phyloP scores from a whole-genome alignment of 371 early-diverging fungal genomes.

The Ordospora pajunii region DNA sequence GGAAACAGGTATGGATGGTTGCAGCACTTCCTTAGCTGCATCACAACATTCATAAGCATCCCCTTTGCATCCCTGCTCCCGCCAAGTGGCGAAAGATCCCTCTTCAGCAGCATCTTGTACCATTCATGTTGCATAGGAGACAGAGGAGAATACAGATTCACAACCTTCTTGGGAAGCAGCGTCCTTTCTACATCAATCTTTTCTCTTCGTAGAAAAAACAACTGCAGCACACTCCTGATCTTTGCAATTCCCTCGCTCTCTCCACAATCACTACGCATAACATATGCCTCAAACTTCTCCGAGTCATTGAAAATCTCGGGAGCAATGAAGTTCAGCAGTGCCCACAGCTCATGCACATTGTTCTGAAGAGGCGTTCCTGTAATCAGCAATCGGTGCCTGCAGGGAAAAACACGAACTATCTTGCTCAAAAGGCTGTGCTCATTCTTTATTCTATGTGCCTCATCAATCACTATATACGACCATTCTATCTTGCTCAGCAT shows the following conservation, averaged over 20 bases:
- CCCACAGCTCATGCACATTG: slow-evolving; percentile 94
- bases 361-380: slow-evolving; percentile 98
- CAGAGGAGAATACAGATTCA: slow-evolving; percentile 82
- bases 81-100: slow-evolving; percentile 74
- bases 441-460: slow-evolving; percentile 98
- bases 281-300: slow-evolving; percentile 83
- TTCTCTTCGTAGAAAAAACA: slow-evolving; percentile 86
- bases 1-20: slow-evolving; percentile 93
- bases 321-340: slow-evolving; percentile 86
- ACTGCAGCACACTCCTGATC: slow-evolving; percentile 83
- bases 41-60: slow-evolving; percentile 91
- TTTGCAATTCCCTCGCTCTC: slow-evolving; percentile 82
- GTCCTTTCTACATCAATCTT: slow-evolving; percentile 92
- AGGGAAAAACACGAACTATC: slow-evolving; percentile 73
- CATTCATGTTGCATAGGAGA: slow-evolving; percentile 83
- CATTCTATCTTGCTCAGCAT: slow-evolving; percentile 74
- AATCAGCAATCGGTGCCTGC: slow-evolving; percentile 77
- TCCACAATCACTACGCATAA: slow-evolving; percentile 88
- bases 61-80: slow-evolving; percentile 67
- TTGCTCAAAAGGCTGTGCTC: slow-evolving; percentile 83
- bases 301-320: slow-evolving; percentile 84
- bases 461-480: slow-evolving; percentile 88
- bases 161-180: slow-evolving; percentile 84
- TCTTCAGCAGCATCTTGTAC: slow-evolving; percentile 86
- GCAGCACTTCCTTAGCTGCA: slow-evolving; percentile 95